Evolutionary conservation across 768 basidiomycete species (phyloP).

Genomic region (Kwoniella sp.): DNA sequence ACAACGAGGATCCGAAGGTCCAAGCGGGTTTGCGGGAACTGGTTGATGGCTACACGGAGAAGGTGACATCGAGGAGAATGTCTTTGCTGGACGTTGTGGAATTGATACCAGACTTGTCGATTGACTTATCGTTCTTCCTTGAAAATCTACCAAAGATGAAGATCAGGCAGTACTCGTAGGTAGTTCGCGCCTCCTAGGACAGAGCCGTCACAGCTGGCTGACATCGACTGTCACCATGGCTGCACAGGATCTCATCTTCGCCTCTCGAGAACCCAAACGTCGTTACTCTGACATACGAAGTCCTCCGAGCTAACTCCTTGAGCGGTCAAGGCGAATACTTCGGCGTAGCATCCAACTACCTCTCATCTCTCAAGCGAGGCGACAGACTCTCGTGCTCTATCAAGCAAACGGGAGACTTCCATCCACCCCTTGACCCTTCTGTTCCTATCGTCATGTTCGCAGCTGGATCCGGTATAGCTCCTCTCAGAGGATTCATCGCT

Average conservation of each 20-base stretch:
- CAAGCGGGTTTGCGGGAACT: not conserved
- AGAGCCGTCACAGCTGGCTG: too few relatives aligned
- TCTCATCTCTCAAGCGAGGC: not conserved
- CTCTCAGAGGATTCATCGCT: constrained; percentile 63
- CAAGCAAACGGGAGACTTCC: constrained; percentile 58
- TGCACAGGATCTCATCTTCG: constrained; percentile 61
- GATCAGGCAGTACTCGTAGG: constrained; percentile 53
- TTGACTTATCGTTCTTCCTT: constrained; percentile 58
- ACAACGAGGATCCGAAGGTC: constrained; percentile 55
- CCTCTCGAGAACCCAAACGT: constrained; percentile 59
- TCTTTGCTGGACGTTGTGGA: constrained; percentile 59
- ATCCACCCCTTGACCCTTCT: constrained; percentile 58
- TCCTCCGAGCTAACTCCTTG: not conserved
- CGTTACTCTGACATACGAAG: not conserved
- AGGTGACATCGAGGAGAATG: not conserved
- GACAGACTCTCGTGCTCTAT: not conserved
- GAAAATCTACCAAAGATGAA: constrained; percentile 60
- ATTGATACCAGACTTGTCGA: constrained; percentile 55
- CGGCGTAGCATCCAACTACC: not conserved
- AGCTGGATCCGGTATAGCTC: constrained; percentile 61
- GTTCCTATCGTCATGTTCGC: constrained; percentile 60
- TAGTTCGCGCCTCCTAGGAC: too few relatives aligned
- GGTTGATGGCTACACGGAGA: not conserved
- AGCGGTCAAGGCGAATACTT: not conserved
- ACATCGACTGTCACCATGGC: not conserved